Base-by-base conservation (phyloP, 2,329 filamentous ascomycete genomes). In the Macrophomina pseudophaseolina region DNA sequence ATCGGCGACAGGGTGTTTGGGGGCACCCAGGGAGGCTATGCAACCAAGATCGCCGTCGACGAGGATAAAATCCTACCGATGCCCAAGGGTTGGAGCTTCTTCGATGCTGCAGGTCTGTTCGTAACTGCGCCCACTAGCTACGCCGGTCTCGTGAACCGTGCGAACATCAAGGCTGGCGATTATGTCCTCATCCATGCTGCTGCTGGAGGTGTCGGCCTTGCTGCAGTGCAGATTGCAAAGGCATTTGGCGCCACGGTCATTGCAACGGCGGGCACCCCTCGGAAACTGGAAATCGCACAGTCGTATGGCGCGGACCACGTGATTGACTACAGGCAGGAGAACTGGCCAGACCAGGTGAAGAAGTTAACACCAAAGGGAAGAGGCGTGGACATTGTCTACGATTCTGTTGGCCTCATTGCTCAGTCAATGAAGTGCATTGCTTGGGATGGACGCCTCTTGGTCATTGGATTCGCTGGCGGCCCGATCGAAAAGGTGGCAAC, bases 51-150 rank as follows among this genome's bases (percentile, higher is more conserved):
- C 51, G 85, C 87, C 51, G 90, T 89, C 0, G 78, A 79, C 1
- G 94, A 97, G 79, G 78, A 83, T 4, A 78, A 85, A 1, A 82
- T 98, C 46, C 86, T 91, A 66, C 89, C 91, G 2, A 86, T 97
- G 2, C 94, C 94, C 0, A 77, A 85, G 11, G 91, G 91, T 4
- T 97, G 94, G 94, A 89, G 87, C 58, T 94, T 91, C 79, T 85
- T 88, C 65, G 92, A 97, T 73, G 93, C 93, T 0, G 93, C 94
- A 0, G 94, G 94, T 0, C 80, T 98, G 52, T 97, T 97, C 77
- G 91, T 98, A 40, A 97, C 95, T 0, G 93, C 91, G 62, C 94
- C 94, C 0, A 98, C 95, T 1, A 91, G 89, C 71, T 98, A 97
- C 75, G 92, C 89, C 2, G 93, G 89, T 0, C 82, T 98, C 28